Evolutionary conservation across 352 stramenopile genomes (phyloP).

Genomic region (Phytophthora melonis): DNA sequence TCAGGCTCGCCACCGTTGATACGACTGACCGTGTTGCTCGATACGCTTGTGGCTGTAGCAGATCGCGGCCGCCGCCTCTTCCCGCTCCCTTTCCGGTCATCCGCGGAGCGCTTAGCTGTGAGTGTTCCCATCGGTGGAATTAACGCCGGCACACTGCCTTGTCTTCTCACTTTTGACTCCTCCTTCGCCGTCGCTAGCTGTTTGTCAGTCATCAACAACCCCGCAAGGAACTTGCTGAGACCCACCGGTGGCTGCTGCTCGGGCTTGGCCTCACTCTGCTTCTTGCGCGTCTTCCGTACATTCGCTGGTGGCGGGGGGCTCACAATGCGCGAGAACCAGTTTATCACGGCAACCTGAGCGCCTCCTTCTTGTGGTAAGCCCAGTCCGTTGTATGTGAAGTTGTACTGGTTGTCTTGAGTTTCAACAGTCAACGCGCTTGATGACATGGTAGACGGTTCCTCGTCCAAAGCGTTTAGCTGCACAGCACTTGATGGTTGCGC

Average conservation of each 20-base stretch:
- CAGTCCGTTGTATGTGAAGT: constrained; percentile 18
- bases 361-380: constrained; percentile 8
- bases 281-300: constrained; percentile 25
- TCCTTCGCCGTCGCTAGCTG: constrained; percentile 37
- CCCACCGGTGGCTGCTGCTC: neutral
- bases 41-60: constrained; percentile 10
- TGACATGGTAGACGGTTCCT: constrained; percentile 5
- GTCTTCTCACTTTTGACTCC: constrained; percentile 47
- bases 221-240: constrained; percentile 43
- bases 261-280: constrained; percentile 19
- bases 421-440: constrained; percentile 9
- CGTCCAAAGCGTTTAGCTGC: neutral
- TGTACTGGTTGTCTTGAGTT: constrained; percentile 25
- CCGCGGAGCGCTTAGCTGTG: constrained; percentile 15
- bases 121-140: constrained; percentile 14
- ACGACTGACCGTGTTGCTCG: neutral
- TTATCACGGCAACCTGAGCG: neutral
- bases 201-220: constrained; percentile 47
- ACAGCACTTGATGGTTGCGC: neutral
- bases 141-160: constrained; percentile 49
- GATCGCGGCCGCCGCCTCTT: constrained; percentile 25
- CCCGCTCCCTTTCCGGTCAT: constrained; percentile 1
- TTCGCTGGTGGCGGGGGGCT: constrained; percentile 19
- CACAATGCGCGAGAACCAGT: constrained; percentile 38
- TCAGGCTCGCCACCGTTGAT: constrained; percentile 8